phyloP scores from a whole-genome alignment of 805 yeast species.

The Suhomyces pyralidae region DNA sequence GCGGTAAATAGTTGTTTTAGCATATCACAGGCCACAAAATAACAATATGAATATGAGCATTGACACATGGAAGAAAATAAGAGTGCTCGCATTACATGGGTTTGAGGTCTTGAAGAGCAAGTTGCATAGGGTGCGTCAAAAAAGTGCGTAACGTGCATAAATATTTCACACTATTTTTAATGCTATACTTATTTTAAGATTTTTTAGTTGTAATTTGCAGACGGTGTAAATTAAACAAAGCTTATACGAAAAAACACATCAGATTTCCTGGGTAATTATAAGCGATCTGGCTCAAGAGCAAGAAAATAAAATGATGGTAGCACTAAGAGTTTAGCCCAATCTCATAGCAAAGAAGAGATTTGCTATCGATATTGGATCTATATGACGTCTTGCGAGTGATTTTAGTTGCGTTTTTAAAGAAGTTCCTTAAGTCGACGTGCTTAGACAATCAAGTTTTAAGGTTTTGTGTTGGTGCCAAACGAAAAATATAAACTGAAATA shows the following conservation, averaged over 20 bases:
- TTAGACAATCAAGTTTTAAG: not conserved
- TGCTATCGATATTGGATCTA: not conserved
- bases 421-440: no score
- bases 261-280: not conserved
- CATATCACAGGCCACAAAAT: not conserved
- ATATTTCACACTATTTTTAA: not conserved
- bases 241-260: not conserved
- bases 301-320: no score
- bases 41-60: not conserved
- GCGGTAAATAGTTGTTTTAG: not conserved
- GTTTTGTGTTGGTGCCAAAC: not conserved
- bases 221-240: not conserved
- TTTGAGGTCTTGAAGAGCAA: not conserved
- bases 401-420: not conserved
- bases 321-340: no score
- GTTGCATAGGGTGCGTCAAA: not conserved
- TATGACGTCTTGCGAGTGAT: not conserved
- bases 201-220: not conserved
- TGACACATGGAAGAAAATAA: not conserved
- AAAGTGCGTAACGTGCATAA: not conserved
- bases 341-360: not conserved
- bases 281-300: not conserved
- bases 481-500: not conserved
- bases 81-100: not conserved
- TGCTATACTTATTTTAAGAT: not conserved